These are phyloP conservation scores for Cryptococcus neoformans DNA, from an alignment of 1,284 basidiomycete genomes.

Conservation along the genomic window DNA sequence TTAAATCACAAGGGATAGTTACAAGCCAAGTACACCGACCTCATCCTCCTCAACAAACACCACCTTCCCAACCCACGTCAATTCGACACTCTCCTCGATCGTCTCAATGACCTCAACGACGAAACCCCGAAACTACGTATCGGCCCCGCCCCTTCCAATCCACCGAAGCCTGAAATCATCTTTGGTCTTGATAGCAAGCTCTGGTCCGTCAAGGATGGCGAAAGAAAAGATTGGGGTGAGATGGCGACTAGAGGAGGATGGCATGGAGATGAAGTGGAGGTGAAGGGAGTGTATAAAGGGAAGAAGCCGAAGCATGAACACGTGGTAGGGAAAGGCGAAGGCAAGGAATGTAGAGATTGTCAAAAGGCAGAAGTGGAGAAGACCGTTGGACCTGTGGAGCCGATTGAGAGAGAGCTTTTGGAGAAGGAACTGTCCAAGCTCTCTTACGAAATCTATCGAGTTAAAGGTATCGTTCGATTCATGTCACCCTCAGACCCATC, in stretches of 20 bases:
- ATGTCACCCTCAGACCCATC: constrained; percentile 10
- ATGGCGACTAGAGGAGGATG: constrained; percentile 19
- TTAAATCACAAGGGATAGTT: constrained; percentile 51
- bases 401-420: constrained; percentile 44
- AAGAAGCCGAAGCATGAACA: constrained; percentile 23
- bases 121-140: constrained; percentile 74
- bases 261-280: constrained; percentile 80
- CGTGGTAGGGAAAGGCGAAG: constrained; percentile 1
- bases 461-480: constrained; percentile 74
- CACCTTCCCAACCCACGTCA: constrained; percentile 69
- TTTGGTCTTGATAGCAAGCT: constrained; percentile 80
- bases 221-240: constrained; percentile 33
- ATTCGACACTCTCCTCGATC: constrained; percentile 76
- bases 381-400: constrained; percentile 7
- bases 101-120: constrained; percentile 84
- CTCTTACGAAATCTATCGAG: constrained; percentile 48
- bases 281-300: constrained; percentile 60
- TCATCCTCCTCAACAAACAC: constrained; percentile 88
- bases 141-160: constrained; percentile 46
- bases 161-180: constrained; percentile 62
- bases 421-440: constrained; percentile 48
- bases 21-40: constrained; percentile 89
- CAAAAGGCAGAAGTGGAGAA: constrained; percentile 2
- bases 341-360: constrained; percentile 1
- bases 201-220: constrained; percentile 53